These are phyloP conservation scores for Rhynchosporium graminicola DNA, from an alignment of 2,329 filamentous ascomycete genomes.

Conservation along the genomic window DNA sequence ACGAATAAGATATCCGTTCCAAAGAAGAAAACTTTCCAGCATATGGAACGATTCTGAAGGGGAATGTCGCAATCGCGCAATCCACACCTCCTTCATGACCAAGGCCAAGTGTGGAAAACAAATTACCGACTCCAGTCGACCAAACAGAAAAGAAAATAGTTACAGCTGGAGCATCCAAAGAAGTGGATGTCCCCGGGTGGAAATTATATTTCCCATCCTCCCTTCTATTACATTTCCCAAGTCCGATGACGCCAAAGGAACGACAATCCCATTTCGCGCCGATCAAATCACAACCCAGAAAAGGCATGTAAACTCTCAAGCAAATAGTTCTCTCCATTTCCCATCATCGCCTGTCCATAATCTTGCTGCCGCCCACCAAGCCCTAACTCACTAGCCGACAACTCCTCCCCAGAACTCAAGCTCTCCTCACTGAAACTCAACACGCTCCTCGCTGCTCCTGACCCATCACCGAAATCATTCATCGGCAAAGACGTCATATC, in stretches of 20 bases:
- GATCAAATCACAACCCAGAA: slow-evolving; percentile 42
- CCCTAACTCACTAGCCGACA: slow-evolving; percentile 35
- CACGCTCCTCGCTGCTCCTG: slow-evolving; percentile 51
- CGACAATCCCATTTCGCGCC: neutral
- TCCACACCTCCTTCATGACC: too few relatives aligned
- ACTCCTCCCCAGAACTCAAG: slow-evolving; percentile 53
- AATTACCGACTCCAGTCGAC: too few relatives aligned
- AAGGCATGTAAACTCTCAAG: slow-evolving; percentile 44
- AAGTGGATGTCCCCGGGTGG: too few relatives aligned
- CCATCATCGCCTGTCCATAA: slow-evolving; percentile 25
- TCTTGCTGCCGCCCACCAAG: slow-evolving; percentile 26
- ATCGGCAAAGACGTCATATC: slow-evolving; percentile 44
- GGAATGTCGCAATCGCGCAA: too few relatives aligned
- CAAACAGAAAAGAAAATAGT: too few relatives aligned
- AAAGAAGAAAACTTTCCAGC: too few relatives aligned
- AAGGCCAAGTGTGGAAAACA: too few relatives aligned
- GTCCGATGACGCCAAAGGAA: neutral
- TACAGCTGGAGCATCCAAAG: too few relatives aligned
- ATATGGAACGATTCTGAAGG: too few relatives aligned
- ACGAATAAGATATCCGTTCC: too few relatives aligned
- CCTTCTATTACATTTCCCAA: neutral
- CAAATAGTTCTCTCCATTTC: slow-evolving; percentile 28
- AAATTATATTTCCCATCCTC: too few relatives aligned
- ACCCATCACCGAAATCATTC: slow-evolving; percentile 40
- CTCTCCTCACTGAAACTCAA: slow-evolving; percentile 62